Conservation (phyloP, 768 basidiomycete genomes). For the Suillus discolor region DNA sequence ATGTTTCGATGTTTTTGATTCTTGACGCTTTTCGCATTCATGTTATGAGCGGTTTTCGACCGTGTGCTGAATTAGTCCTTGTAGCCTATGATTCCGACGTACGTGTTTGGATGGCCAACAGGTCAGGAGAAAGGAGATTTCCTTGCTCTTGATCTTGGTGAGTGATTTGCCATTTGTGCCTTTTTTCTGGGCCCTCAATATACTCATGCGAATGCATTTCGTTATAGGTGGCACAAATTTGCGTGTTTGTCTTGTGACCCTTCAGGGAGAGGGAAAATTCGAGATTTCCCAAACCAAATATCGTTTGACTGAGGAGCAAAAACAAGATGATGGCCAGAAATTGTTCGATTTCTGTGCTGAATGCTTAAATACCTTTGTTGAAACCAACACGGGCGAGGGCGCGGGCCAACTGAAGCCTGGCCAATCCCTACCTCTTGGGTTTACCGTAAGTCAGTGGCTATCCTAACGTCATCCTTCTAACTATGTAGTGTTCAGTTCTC, state of each 20-base stretch:
- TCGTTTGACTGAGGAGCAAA: conserved; percentile 95
- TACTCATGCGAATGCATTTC: conserved; percentile 1
- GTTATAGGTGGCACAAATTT: conserved; percentile 87
- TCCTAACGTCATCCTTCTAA: conserved; percentile 8
- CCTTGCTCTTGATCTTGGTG: conserved; percentile 88
- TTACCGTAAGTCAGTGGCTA: conserved; percentile 71
- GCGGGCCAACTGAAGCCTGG: conserved; percentile 51
- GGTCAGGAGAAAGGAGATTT: conserved; percentile 88
- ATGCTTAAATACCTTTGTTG: conserved; percentile 86
- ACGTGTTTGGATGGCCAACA: conserved; percentile 93
- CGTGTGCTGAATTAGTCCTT: conserved; percentile 16
- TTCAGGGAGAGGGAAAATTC: conserved; percentile 93
- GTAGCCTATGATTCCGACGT: conserved; percentile 96
- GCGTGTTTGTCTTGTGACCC: conserved; percentile 94
- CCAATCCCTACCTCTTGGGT: conserved; percentile 79
- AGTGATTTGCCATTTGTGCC: conserved; percentile 26
- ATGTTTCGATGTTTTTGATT: background rate
- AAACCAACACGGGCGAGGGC: conserved; percentile 63
- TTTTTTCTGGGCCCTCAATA: conserved; percentile 9
- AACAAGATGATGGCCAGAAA: conserved; percentile 94
- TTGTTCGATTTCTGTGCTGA: conserved; percentile 98
- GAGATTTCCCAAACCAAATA: conserved; percentile 98
- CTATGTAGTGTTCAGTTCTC: conserved; percentile 63
- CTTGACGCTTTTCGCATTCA: too few species aligned
- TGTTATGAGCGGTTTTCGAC: background rate